These are phyloP conservation scores for Leccinum olivaceopallidum DNA, from an alignment of 768 basidiomycete genomes.

Conservation along the genomic window DNA sequence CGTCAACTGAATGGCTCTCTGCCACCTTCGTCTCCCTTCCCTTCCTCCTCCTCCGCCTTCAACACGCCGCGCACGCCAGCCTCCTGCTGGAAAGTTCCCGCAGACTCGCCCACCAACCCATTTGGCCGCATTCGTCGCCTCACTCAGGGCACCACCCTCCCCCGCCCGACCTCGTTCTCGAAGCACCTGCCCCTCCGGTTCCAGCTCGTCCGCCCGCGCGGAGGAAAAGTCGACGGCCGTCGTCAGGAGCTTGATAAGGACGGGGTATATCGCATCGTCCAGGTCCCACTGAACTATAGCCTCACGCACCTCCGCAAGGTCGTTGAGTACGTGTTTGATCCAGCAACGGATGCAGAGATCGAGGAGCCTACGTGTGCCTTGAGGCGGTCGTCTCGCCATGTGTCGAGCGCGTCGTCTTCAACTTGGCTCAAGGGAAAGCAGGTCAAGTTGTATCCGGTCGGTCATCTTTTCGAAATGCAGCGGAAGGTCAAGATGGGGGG, in stretches of 20 bases:
- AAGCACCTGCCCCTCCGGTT: conserved; percentile 66
- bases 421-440: conserved; percentile 22
- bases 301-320: conserved; percentile 65
- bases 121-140: conserved; percentile 57
- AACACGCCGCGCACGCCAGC: conserved; percentile 40
- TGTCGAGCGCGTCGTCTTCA: conserved; percentile 9
- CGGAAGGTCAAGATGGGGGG: conserved; percentile 43
- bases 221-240: conserved; percentile 13
- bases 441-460: conserved; percentile 19
- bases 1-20: conserved; percentile 22
- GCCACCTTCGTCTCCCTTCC: conserved; percentile 30
- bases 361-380: conserved; percentile 14
- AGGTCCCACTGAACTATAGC: conserved; percentile 70
- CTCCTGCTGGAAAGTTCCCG: conserved; percentile 46
- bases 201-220: conserved; percentile 48
- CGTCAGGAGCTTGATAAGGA: conserved; percentile 35
- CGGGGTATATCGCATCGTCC: conserved; percentile 62
- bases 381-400: conserved; percentile 30
- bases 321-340: conserved; percentile 57
- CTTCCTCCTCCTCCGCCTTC: conserved; percentile 26
- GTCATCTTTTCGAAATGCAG: conserved; percentile 64
- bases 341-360: conserved; percentile 28
- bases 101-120: conserved; percentile 72
- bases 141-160: conserved; percentile 38
- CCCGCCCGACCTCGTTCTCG: conserved; percentile 48